These are phyloP conservation scores for Aciculoconidium aculeatum DNA, from an alignment of 805 yeast genomes.

Conservation along the genomic window DNA sequence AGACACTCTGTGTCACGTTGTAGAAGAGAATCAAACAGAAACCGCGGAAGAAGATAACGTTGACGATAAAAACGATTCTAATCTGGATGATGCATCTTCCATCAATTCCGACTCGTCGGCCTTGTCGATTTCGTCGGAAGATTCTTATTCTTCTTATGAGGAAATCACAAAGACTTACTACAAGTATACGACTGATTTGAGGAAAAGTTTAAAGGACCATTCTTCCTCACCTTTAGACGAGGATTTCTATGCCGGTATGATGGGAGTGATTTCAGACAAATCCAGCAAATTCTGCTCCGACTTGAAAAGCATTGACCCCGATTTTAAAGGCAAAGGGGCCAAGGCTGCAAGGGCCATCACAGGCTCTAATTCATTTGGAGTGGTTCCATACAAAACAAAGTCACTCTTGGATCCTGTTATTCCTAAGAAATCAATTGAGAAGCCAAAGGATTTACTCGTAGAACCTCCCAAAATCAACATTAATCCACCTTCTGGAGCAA, in stretches of 20 bases:
- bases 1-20: too few relatives aligned
- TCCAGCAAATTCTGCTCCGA: conserved; percentile 32
- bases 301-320: conserved; percentile 31
- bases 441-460: conserved; percentile 3
- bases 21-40: not conserved
- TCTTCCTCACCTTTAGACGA: conserved; percentile 16
- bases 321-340: conserved; percentile 36
- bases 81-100: conserved; percentile 10
- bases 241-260: conserved; percentile 22
- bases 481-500: conserved; percentile 3
- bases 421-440: too few relatives aligned
- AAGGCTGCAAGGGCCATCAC: conserved; percentile 37
- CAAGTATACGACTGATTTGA: conserved; percentile 20
- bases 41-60: not conserved
- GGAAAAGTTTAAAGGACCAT: conserved; percentile 10
- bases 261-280: conserved; percentile 27
- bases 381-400: conserved; percentile 37
- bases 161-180: conserved; percentile 32
- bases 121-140: conserved; percentile 20
- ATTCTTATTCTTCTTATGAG: conserved; percentile 32
- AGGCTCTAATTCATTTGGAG: conserved; percentile 36
- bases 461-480: conserved; percentile 6
- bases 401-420: conserved; percentile 32
- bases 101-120: conserved; percentile 17
- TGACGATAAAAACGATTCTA: conserved; percentile 1